Conservation (phyloP, 305 asterid species). For the Fraxinus sp. region DNA sequence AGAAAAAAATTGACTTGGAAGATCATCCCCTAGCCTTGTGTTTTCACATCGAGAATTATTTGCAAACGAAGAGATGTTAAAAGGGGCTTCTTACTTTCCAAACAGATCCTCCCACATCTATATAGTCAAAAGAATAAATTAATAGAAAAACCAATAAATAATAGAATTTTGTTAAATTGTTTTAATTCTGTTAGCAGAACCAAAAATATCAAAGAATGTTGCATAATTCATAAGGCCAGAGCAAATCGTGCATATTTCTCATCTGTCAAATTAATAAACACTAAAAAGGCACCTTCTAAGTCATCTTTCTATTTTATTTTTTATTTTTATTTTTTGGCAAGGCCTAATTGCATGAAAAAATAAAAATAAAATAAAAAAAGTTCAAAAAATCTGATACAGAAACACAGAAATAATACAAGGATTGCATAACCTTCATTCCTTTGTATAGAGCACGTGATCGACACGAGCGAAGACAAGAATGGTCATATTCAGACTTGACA, state of each 20-base stretch:
- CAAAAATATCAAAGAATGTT: background rate
- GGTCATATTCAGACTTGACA: slow-evolving; percentile 92
- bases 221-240: background rate
- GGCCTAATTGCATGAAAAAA: background rate
- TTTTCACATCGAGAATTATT: background rate
- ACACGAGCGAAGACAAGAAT: slow-evolving; percentile 92
- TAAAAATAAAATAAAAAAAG: background rate
- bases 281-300: background rate
- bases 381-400: background rate
- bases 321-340: background rate
- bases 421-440: slow-evolving; percentile 79
- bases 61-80: background rate
- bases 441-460: slow-evolving; percentile 94
- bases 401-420: slow-evolving; percentile 5
- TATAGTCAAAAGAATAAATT: background rate
- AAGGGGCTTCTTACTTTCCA: background rate
- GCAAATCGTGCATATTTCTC: background rate
- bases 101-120: background rate
- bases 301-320: background rate
- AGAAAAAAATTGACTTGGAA: background rate
- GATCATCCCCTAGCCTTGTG: background rate
- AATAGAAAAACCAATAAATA: background rate
- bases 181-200: background rate
- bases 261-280: slow-evolving; percentile 9
- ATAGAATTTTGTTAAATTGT: background rate